Evolutionary conservation across 148 eudicot species (phyloP).

Genomic region (Persicaria maculosa): DNA sequence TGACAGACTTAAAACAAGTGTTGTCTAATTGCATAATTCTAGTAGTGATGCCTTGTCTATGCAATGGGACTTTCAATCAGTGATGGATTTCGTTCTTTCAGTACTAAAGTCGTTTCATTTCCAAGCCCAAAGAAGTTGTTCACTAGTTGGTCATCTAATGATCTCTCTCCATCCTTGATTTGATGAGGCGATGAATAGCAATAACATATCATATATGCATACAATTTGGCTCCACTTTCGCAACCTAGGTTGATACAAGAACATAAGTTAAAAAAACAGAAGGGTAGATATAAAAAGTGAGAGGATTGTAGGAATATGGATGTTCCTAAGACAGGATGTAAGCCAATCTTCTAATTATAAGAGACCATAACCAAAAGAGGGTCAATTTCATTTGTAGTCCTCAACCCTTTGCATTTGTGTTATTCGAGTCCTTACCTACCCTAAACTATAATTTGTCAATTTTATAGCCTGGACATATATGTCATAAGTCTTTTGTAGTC

Average conservation of each 20-base stretch:
- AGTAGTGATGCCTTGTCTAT: constrained; percentile 97
- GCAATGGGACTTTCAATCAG: constrained; percentile 66
- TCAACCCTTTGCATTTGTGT: neutral
- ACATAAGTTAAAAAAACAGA: neutral
- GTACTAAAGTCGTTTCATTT: constrained; percentile 89
- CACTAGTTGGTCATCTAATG: constrained; percentile 73
- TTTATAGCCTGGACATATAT: neutral
- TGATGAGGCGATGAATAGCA: constrained; percentile 83
- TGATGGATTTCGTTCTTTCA: constrained; percentile 77
- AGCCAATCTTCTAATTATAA: neutral
- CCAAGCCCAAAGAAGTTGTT: constrained; percentile 92
- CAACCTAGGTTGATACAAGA: constrained; percentile 43
- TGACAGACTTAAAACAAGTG: too few relatives aligned
- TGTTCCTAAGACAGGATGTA: neutral
- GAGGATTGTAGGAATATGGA: neutral
- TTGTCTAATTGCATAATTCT: too few relatives aligned
- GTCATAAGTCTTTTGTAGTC: neutral
- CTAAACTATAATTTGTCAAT: neutral
- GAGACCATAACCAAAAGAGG: neutral
- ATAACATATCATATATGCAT: constrained; percentile 79
- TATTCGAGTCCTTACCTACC: neutral
- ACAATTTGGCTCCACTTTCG: constrained; percentile 91
- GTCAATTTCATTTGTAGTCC: neutral
- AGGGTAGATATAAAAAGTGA: neutral
- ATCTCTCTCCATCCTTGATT: constrained; percentile 86